A percentile compares a stretch with the other conserved stretches of the same genome.
These are phyloP conservation scores for Adansonia madagascariensis DNA, from an alignment of 441 rosid species.

Conservation along the genomic window DNA sequence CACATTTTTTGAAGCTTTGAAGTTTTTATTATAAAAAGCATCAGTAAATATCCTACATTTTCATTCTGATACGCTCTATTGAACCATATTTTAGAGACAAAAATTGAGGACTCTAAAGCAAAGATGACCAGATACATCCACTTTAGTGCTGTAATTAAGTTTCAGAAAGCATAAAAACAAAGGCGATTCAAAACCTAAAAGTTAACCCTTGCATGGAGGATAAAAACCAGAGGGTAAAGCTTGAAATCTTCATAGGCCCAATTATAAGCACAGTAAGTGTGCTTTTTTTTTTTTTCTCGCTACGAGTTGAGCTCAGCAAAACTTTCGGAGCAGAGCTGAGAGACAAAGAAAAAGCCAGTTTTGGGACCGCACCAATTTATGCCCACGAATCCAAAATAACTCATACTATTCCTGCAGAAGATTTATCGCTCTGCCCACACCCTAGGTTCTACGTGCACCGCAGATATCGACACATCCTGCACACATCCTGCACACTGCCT, in stretches of 20 bases:
- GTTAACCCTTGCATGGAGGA: neutral
- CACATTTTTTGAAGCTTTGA: neutral
- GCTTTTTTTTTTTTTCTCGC: too few species aligned
- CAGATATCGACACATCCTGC: neutral
- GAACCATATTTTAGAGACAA: slow-evolving; percentile 3
- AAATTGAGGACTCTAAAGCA: neutral
- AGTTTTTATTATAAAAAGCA: neutral
- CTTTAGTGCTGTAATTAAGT: neutral
- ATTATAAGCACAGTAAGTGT: too few species aligned
- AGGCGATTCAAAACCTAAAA: neutral
- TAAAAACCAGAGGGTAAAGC: neutral
- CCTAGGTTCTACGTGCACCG: neutral
- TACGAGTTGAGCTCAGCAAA: neutral
- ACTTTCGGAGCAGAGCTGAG: slow-evolving; percentile 4
- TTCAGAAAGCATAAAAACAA: neutral
- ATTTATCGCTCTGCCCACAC: neutral
- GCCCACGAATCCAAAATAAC: neutral
- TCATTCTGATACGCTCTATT: neutral
- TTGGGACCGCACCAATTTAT: slow-evolving; percentile 11
- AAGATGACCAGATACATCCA: neutral
- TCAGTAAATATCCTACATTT: neutral
- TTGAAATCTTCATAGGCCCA: neutral
- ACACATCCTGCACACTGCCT: neutral
- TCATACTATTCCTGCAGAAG: neutral
- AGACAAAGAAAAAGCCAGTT: neutral